These are phyloP conservation scores for Gnomoniopsis smithogilvyi DNA, from an alignment of 2,329 filamentous ascomycete species.

Conservation along the genomic window DNA sequence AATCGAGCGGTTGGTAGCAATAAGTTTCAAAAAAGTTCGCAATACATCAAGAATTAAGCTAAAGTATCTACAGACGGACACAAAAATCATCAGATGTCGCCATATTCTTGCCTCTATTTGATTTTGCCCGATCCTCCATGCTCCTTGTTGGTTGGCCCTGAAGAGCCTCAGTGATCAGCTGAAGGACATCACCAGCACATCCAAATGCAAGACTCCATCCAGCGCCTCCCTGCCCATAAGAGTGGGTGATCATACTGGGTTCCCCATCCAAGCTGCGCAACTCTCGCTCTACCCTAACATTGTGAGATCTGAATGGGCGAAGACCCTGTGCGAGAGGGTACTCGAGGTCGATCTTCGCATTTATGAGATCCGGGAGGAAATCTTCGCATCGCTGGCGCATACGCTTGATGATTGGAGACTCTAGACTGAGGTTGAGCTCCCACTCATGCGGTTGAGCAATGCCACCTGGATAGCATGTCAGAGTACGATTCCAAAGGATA, in stretches of 20 bases:
- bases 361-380: slow-evolving; percentile 37
- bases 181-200: slow-evolving; percentile 33
- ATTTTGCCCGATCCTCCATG: no score
- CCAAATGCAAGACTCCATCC: slow-evolving; percentile 41
- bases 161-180: slow-evolving; percentile 33
- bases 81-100: no score
- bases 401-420: slow-evolving; percentile 34
- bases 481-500: no score
- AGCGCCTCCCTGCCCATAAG: slow-evolving; percentile 42
- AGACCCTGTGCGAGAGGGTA: slow-evolving; percentile 42
- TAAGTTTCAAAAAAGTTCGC: no score
- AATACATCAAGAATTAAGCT: no score
- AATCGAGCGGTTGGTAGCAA: no score
- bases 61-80: no score
- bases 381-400: slow-evolving; percentile 41
- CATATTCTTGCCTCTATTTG: no score
- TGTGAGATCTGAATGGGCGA: slow-evolving; percentile 35
- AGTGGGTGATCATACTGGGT: slow-evolving; percentile 37
- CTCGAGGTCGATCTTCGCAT: slow-evolving; percentile 34
- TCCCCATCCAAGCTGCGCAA: slow-evolving; percentile 23
- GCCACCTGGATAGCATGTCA: no score
- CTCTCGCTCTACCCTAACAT: slow-evolving; percentile 42
- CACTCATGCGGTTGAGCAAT: slow-evolving; percentile 35
- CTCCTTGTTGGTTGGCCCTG: slow-evolving; percentile 16
- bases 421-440: slow-evolving; percentile 35